Conservation (phyloP, 345 rosid species). For the Nasturtium officinale region DNA sequence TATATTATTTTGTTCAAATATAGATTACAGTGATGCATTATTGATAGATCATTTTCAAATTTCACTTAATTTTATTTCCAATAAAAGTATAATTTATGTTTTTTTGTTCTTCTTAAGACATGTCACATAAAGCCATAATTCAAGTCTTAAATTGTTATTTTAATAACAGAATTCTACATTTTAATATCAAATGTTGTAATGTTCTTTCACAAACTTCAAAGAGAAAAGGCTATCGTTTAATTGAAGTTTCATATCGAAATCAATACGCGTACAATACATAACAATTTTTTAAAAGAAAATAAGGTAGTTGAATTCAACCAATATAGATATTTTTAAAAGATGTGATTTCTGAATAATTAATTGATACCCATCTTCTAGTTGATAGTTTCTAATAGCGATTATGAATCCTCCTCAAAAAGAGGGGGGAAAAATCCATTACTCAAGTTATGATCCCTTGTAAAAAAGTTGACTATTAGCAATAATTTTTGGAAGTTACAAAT, state of each 20-base stretch:
- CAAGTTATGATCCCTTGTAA: neutral
- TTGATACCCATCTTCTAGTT: too few species aligned
- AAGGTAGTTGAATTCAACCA: neutral
- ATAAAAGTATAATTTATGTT: neutral
- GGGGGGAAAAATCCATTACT: neutral
- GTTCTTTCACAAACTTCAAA: neutral
- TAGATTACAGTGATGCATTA: neutral
- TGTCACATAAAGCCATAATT: neutral
- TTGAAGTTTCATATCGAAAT: neutral
- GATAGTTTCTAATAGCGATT: too few species aligned
- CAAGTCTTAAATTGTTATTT: neutral
- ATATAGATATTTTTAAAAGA: too few species aligned
- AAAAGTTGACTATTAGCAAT: neutral
- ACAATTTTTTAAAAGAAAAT: too few species aligned
- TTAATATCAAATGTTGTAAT: neutral
- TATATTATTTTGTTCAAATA: slow-evolving; percentile 3
- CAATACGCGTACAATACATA: neutral
- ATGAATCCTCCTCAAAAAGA: neutral
- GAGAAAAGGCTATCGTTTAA: neutral
- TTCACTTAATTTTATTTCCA: neutral
- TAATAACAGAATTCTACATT: neutral
- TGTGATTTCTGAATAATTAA: too few species aligned
- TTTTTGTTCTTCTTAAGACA: neutral
- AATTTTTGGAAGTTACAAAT: neutral
- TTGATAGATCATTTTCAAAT: slow-evolving; percentile 17